A percentile compares a stretch with the other conserved stretches of the same genome.
Conservation (phyloP, 805 yeast genomes). For the Blastobotrys chiropterorum region DNA sequence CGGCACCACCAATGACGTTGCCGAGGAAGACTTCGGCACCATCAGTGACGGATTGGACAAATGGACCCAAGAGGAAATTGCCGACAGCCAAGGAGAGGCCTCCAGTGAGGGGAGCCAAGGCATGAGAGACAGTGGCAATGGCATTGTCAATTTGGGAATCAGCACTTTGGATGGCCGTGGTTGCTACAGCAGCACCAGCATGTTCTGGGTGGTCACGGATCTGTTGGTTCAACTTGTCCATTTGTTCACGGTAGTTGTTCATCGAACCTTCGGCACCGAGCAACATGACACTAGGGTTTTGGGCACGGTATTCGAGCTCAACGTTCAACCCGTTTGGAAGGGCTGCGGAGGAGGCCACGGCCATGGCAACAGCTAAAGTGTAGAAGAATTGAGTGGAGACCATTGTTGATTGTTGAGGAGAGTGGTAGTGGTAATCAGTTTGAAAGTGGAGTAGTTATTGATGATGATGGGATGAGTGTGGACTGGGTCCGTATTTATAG, state of each 20-base stretch:
- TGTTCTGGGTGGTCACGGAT: slow-evolving; percentile 2
- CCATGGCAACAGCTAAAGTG: background rate
- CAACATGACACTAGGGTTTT: background rate
- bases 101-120: slow-evolving; percentile 17
- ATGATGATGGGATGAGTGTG: background rate
- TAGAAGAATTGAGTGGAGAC: background rate
- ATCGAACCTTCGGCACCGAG: background rate
- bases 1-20: slow-evolving; percentile 17
- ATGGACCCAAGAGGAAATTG: slow-evolving; percentile 9
- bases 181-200: slow-evolving; percentile 14
- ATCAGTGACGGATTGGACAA: slow-evolving; percentile 14
- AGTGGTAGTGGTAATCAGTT: no score
- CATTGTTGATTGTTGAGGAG: background rate
- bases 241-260: background rate
- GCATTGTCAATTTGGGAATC: slow-evolving; percentile 21
- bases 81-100: slow-evolving; percentile 12
- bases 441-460: background rate
- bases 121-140: slow-evolving; percentile 13
- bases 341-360: background rate
- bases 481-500: background rate
- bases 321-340: background rate
- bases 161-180: slow-evolving; percentile 16
- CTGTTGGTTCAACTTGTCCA: background rate
- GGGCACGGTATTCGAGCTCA: background rate
- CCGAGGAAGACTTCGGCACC: slow-evolving; percentile 24